Conservation (phyloP, 768 basidiomycete genomes). For the Galerina sulciceps region DNA sequence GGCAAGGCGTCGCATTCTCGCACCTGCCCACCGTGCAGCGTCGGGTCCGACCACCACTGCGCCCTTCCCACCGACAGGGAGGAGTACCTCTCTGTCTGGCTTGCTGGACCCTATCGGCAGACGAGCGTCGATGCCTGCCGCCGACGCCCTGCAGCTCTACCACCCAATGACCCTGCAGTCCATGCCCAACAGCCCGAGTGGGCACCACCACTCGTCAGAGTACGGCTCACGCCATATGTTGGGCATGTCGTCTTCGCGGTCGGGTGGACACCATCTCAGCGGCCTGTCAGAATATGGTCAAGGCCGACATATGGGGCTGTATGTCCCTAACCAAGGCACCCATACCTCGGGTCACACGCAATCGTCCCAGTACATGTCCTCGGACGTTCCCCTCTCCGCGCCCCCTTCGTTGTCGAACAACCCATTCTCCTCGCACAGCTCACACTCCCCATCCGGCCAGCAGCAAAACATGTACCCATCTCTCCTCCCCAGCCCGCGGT, state of each 20-base stretch:
- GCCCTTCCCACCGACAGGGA: conserved; percentile 64
- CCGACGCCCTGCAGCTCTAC: conserved; percentile 75
- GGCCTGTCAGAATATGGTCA: conserved; percentile 43
- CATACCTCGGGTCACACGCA: conserved; percentile 35
- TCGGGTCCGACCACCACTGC: conserved; percentile 79
- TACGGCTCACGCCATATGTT: conserved; percentile 53
- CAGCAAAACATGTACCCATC: conserved; percentile 38
- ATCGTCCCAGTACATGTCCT: conserved; percentile 39
- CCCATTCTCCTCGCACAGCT: conserved; percentile 40
- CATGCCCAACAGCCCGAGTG: conserved; percentile 41
- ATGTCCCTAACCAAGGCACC: conserved; percentile 41
- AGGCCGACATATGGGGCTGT: conserved; percentile 39
- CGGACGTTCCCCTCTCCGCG: conserved; percentile 56
- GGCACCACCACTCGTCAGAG: conserved; percentile 45
- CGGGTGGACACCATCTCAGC: conserved; percentile 32
- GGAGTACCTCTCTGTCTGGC: conserved; percentile 45
- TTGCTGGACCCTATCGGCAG: conserved; percentile 50
- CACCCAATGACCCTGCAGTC: conserved; percentile 81
- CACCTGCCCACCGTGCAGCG: conserved; percentile 78
- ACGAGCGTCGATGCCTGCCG: conserved; percentile 66
- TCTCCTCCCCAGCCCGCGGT: conserved; percentile 40
- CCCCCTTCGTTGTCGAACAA: conserved; percentile 52
- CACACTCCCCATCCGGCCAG: conserved; percentile 32
- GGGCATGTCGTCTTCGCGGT: conserved; percentile 41
- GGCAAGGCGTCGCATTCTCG: conserved; percentile 84